Evolutionary conservation across 352 stramenopile genomes (phyloP).

Genomic region (Phytophthora pini): DNA sequence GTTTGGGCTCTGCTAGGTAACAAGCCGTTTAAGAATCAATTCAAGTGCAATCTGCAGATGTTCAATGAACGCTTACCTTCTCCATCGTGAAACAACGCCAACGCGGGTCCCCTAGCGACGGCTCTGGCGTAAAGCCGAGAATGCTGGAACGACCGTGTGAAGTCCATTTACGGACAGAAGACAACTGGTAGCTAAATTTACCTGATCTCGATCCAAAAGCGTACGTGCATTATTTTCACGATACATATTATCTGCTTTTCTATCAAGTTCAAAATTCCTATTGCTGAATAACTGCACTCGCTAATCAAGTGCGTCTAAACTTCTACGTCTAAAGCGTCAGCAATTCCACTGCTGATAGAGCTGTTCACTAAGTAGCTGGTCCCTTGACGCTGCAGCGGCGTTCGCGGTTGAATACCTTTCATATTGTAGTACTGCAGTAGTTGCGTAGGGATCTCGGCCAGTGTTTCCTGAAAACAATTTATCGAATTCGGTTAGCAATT

Average conservation of each 20-base stretch:
- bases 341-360: conserved; percentile 28
- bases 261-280: not conserved
- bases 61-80: not conserved
- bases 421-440: conserved; percentile 67
- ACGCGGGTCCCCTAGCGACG: too few species aligned
- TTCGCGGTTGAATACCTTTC: conserved; percentile 61
- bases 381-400: conserved; percentile 59
- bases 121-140: too few species aligned
- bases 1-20: conserved; percentile 8
- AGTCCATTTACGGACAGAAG: too few species aligned
- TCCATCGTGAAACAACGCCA: too few species aligned
- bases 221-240: not conserved
- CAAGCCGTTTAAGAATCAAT: not conserved
- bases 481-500: conserved; percentile 4
- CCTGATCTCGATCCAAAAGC: not conserved
- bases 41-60: not conserved
- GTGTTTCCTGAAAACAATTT: conserved; percentile 45
- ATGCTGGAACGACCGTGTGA: too few species aligned
- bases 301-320: conserved; percentile 20
- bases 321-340: conserved; percentile 34
- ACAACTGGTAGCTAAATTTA: conserved; percentile 3
- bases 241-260: too few species aligned
- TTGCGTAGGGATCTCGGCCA: conserved; percentile 74
- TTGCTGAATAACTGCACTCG: conserved; percentile 4
- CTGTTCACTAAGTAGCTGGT: conserved; percentile 48